Evolutionary conservation across 257 asterid species (phyloP).

Genomic region (Eucommia ulmoides): DNA sequence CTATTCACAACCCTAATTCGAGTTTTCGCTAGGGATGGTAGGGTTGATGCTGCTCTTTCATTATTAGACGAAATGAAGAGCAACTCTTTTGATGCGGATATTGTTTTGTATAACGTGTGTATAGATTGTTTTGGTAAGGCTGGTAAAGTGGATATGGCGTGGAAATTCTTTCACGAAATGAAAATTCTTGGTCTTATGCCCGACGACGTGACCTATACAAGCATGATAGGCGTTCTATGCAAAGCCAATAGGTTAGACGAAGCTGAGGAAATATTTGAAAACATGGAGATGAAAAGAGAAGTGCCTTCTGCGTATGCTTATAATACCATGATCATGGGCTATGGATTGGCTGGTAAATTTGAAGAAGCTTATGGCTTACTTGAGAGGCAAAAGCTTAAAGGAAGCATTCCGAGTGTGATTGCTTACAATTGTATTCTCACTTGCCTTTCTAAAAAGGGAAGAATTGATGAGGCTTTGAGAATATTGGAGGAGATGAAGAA

Average conservation of each 20-base stretch:
- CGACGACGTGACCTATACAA: slow-evolving; percentile 83
- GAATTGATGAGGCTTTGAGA: slow-evolving; percentile 58
- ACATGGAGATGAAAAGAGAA: slow-evolving; percentile 55
- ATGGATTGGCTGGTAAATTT: slow-evolving; percentile 73
- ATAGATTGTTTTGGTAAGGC: slow-evolving; percentile 86
- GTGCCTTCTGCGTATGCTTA: slow-evolving; percentile 96
- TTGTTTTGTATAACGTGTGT: slow-evolving; percentile 87
- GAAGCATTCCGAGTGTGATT: slow-evolving; percentile 83
- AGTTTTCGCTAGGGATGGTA: slow-evolving; percentile 74
- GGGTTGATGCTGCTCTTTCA: slow-evolving; percentile 77
- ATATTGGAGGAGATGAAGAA: slow-evolving; percentile 69
- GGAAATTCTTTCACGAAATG: slow-evolving; percentile 94
- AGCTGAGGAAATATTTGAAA: slow-evolving; percentile 80
- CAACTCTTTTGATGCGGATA: slow-evolving; percentile 60
- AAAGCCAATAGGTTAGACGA: slow-evolving; percentile 51
- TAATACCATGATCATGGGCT: slow-evolving; percentile 95
- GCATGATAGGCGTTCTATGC: slow-evolving; percentile 90
- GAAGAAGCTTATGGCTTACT: slow-evolving; percentile 70
- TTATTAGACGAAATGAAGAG: slow-evolving; percentile 83
- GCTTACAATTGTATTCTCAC: slow-evolving; percentile 77
- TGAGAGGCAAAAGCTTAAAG: slow-evolving; percentile 82
- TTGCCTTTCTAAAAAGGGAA: slow-evolving; percentile 73
- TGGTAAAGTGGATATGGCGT: slow-evolving; percentile 88
- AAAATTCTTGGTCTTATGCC: slow-evolving; percentile 52
- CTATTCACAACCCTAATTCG: slow-evolving; percentile 77